Base-by-base conservation (phyloP, 2,329 filamentous ascomycete species). In the Beauveria pseudobassiana region DNA sequence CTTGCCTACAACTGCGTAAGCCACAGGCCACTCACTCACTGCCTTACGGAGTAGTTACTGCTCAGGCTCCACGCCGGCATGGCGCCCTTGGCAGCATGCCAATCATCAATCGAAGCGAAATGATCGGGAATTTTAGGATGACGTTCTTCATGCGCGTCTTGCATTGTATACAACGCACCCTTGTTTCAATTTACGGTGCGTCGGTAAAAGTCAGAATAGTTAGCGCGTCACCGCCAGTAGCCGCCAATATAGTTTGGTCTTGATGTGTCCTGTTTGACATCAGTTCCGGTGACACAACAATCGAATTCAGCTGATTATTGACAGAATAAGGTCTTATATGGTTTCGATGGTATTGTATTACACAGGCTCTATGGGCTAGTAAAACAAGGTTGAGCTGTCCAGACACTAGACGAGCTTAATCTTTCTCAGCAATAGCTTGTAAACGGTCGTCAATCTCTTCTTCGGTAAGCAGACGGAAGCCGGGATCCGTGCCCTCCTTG, bases 381-480 rank as follows among this genome's bases (percentile, higher is more conserved):
- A 59, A 48, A 55, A 51, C 56, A 59, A 42, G 46, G 34, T 26
- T 34, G 28, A 38, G 54, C 43, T 48, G 26, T 12, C n/a, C 16
- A 14, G 30, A 40, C 45, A 10, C 18, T 10, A 50, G 4, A 28
- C 28, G 18, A n/a, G 8, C 74, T 86, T 84, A 99, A 79, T 99
- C 95, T 85, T 97, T 98, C 83, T 99, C 95, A 63, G 92, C 92
- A 76, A 99, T 99, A 62, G 93, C 92, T 78, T 98, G 93, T 80
- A 99, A 85, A 77, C 95, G 86, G 79, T 98, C 95, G 72, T 99
- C 95, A 75, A 99, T 97, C 85, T 99, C 93, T 42, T 98, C 93
- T 78, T 97, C 93, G 34, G 90, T 96, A 76, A 99, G 83, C 69
- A 87, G 89, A 74, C 93, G 87, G 83, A 99, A 99, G 65, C 81